Evolutionary conservation across 2,329 filamentous ascomycete species (phyloP), one percentile per base, ranked within the genome.

Genomic region (Didymella segeticola): DNA sequence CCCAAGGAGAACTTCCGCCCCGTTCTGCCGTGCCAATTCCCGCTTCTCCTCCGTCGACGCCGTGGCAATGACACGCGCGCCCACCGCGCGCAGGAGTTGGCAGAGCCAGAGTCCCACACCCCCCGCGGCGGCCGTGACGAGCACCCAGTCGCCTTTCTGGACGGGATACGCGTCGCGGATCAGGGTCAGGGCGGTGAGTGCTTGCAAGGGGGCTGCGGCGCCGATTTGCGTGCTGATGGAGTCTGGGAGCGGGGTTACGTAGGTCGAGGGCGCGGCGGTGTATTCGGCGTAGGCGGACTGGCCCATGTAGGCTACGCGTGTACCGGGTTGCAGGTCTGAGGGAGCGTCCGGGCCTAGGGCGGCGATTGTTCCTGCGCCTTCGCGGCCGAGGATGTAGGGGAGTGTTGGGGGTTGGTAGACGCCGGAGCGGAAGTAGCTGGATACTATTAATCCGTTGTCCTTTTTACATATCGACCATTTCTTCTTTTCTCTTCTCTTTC

Each of bases 111-210:
- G 78, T 0, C 73, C 73, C 2, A 91, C 90, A 14, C 92, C 92
- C 14, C 92, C 92, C 0, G 91, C 91, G 0, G 92, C 92, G 0
- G 92, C 92, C 64, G 95, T 91, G 14, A 96, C 86, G 2, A 96
- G 83, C 0, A 91, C 82, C 86, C 89, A 95, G 63, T 96, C 90
- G 1, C 88, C 90, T 61, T 85, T 81, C 71, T 91, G 80, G 6
- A 93, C 90, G 1, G 80, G 68, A 60, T 89, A 81, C 4, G 89
- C 85, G 72, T 96, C 91, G 51, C 88, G 85, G 54, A 91, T 84
- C 25, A 96, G 81, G 0, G 90, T 90, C 63, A 95, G 80, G 0
- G 91, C 91, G 2, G 92, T 96, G 30, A 96, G 79, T 1, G 90
- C 92, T 72, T 96, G 93, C 9, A 96, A 78, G n/a, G 91, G 76